A percentile compares a stretch with the other conserved stretches of the same genome.
These are phyloP conservation scores for Cladosporium phlei DNA, from an alignment of 2,329 filamentous ascomycete species.

Conservation along the genomic window DNA sequence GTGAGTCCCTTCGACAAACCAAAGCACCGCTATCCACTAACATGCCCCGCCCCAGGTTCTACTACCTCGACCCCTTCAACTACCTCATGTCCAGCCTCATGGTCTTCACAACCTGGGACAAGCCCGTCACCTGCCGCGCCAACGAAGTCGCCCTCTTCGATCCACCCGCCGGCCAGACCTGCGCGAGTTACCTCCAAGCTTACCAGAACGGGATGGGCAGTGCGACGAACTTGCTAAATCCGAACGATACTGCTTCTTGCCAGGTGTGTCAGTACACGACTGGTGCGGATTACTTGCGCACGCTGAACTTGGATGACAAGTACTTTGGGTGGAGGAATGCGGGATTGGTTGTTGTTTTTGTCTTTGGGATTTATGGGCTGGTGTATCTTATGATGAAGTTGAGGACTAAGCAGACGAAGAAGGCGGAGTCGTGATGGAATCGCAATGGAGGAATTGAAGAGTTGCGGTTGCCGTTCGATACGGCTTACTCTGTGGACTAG, in stretches of 20 bases:
- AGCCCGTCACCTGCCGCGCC: constrained; percentile 34
- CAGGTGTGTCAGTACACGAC: constrained; percentile 56
- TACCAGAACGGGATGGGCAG: constrained; percentile 40
- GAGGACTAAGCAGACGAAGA: constrained; percentile 39
- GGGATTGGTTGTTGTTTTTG: constrained; percentile 55
- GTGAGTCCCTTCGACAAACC: no score
- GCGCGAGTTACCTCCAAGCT: constrained; percentile 51
- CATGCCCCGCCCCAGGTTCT: constrained; percentile 18
- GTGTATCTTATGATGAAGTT: constrained; percentile 35
- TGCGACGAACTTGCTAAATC: constrained; percentile 51
- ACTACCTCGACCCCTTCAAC: constrained; percentile 39
- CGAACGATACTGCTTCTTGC: constrained; percentile 52
- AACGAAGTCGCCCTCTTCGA: constrained; percentile 41
- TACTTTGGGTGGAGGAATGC: constrained; percentile 64
- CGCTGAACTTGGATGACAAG: constrained; percentile 57
- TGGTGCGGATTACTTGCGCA: constrained; percentile 57
- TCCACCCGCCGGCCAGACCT: constrained; percentile 51
- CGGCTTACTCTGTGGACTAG: no score
- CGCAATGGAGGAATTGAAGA: no score
- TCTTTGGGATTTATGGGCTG: constrained; percentile 17
- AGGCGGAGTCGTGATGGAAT: no score
- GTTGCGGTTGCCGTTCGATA: no score
- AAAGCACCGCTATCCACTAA: no score
- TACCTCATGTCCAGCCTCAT: constrained; percentile 41
- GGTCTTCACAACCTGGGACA: constrained; percentile 39